These are phyloP conservation scores for Teunomyces lycoperdinae DNA, from an alignment of 805 yeast genomes.

Conservation along the genomic window DNA sequence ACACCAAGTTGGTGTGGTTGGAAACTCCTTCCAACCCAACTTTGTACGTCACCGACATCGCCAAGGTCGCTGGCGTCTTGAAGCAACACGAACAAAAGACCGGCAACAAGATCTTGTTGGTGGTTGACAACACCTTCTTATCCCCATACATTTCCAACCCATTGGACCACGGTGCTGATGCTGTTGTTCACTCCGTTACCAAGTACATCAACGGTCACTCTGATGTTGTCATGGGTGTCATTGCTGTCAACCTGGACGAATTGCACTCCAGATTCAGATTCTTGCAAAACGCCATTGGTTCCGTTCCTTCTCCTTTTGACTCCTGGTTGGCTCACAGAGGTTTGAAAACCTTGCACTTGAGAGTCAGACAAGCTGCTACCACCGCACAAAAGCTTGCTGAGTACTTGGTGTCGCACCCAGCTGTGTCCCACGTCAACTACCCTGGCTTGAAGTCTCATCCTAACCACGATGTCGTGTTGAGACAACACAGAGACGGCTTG, in stretches of 20 bases:
- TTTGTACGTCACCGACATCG: constrained; percentile 71
- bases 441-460: constrained; percentile 74
- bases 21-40: constrained; percentile 92
- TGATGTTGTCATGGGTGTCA: constrained; percentile 84
- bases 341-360: constrained; percentile 78
- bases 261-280: constrained; percentile 66
- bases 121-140: constrained; percentile 85
- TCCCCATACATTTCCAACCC: constrained; percentile 89
- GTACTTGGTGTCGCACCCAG: constrained; percentile 48
- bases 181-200: constrained; percentile 86
- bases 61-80: constrained; percentile 56
- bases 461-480: constrained; percentile 58
- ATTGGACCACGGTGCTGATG: constrained; percentile 76
- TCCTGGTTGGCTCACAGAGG: constrained; percentile 93
- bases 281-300: constrained; percentile 85
- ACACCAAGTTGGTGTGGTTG: constrained; percentile 79
- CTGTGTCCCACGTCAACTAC: constrained; percentile 70
- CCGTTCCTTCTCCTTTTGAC: constrained; percentile 87
- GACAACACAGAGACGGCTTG: constrained; percentile 77
- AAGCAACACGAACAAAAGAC: constrained; percentile 41
- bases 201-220: constrained; percentile 92
- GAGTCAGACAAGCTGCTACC: constrained; percentile 66
- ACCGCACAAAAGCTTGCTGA: constrained; percentile 71
- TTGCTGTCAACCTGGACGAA: constrained; percentile 62
- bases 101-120: constrained; percentile 55